Conservation (phyloP, 2,329 filamentous ascomycete species). For the Aaosphaeria pasadenensis region DNA sequence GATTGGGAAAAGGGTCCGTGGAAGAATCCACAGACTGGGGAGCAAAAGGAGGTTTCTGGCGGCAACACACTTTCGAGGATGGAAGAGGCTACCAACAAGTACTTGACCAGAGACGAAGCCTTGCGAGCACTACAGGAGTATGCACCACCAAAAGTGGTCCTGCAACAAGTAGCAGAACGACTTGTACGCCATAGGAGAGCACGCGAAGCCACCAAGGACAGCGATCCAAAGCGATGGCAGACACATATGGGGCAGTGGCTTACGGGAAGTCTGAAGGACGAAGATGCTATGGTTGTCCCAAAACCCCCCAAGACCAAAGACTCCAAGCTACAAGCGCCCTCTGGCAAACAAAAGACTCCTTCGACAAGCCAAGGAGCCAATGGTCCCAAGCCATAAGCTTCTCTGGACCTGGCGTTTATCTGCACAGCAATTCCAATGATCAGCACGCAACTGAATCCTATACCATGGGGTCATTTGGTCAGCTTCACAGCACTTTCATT, state of each 20-base stretch:
- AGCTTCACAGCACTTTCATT: no score
- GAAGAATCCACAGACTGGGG: conserved; percentile 29
- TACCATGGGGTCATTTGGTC: no score
- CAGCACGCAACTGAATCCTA: no score
- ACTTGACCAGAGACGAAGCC: conserved; percentile 39
- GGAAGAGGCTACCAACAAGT: conserved; percentile 41
- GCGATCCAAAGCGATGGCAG: conserved; percentile 34
- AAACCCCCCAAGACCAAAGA: neutral
- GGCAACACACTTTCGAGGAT: conserved; percentile 44
- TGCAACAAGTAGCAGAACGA: conserved; percentile 48
- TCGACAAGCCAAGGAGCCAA: neutral
- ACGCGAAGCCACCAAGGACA: conserved; percentile 37
- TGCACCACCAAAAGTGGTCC: conserved; percentile 42
- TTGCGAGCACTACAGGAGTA: conserved; percentile 36
- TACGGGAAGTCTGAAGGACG: conserved; percentile 28
- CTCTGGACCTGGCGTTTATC: no score
- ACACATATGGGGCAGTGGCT: conserved; percentile 39
- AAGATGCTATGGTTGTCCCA: conserved; percentile 10
- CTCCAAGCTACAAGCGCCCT: neutral
- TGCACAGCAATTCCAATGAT: no score
- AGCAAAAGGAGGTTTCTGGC: conserved; percentile 33
- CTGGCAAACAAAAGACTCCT: neutral
- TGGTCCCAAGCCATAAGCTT: no score
- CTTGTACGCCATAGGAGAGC: conserved; percentile 45
- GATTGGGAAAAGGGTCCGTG: conserved; percentile 45